phyloP scores from a whole-genome alignment of 2,329 filamentous ascomycete genomes.

The Zymoseptoria ardabiliae region DNA sequence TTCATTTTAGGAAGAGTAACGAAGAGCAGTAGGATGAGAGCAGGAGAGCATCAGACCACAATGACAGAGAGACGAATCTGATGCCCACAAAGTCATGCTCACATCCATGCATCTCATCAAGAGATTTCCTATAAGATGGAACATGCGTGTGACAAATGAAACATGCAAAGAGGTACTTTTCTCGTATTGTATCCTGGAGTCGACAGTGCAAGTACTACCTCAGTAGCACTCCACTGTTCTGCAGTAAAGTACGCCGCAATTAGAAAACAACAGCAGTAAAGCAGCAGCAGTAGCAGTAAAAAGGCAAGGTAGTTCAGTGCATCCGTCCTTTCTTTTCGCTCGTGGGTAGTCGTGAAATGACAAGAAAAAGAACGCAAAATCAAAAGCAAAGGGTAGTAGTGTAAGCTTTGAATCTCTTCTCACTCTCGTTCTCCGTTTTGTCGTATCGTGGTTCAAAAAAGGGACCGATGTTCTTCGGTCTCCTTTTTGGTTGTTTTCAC shows the following conservation, averaged over 20 bases:
- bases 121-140: background rate
- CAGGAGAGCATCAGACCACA: too few relatives aligned
- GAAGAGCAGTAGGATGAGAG: too few relatives aligned
- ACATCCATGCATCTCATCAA: too few relatives aligned
- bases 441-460: slow-evolving; percentile 4
- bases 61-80: too few relatives aligned
- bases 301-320: background rate
- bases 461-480: slow-evolving; percentile 2
- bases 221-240: too few relatives aligned
- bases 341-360: slow-evolving; percentile 17
- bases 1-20: too few relatives aligned
- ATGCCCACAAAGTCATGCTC: too few relatives aligned
- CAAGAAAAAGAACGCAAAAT: slow-evolving; percentile 18
- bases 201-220: background rate
- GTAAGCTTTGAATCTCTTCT: slow-evolving; percentile 13
- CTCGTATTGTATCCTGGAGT: background rate
- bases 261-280: background rate
- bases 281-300: background rate
- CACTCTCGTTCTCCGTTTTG: background rate
- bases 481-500: background rate
- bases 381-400: slow-evolving; percentile 20
- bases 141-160: background rate
- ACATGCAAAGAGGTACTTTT: background rate
- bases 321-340: slow-evolving; percentile 1
- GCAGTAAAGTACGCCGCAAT: too few relatives aligned